Evolutionary conservation across 441 rosid genomes (phyloP), one percentile per base, ranked within the genome.

Genomic region (Pelargonium cotyledonis): DNA sequence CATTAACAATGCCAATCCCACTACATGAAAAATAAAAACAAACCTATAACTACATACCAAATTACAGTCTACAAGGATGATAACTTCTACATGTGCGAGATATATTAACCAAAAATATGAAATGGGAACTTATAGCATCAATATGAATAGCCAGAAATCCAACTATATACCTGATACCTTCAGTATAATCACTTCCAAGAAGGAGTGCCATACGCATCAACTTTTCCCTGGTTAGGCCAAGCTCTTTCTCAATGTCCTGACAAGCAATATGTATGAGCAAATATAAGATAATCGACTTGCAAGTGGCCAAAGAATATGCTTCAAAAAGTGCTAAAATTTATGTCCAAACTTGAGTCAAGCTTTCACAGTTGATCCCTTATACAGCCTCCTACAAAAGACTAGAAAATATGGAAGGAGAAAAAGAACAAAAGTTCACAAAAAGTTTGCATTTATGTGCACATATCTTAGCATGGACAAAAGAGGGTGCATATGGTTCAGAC

Each of bases 121-220:
- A 64, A 15, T 8, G 47, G 67, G 67, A 64, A 8, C 23, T 8
- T 64, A 35, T 7, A 16, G 16, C 23, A 38, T 12, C 10, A 49
- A 49, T 26, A 11, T 10, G 57, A 12, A 44, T 4, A 66, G 19
- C 44, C 12, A 49, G 16, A 46, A 21, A 11, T 63, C 6, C 35
- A 53, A 23, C 68, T 69, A 49, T 23, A 73, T 82, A 92, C 99
- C 99, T 90, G 76, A 95, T 82, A 62, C 99, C 99, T 82, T 95
- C 99, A 11, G 98, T 95, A 78, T 90, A 95, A 83, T 95, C 98
- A 85, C 98, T 95, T 72, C 99, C 99, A 79, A 95, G 88, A 71
- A 95, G 99, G 83, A 95, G 66, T 51, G 98, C 99, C 90, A 95
- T 92, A 60, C 86, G 89, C 65, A 88, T 85, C 69, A 95, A 74